Base-by-base conservation (phyloP, 2,329 filamentous ascomycete species). In the Aspergillus alliaceus region DNA sequence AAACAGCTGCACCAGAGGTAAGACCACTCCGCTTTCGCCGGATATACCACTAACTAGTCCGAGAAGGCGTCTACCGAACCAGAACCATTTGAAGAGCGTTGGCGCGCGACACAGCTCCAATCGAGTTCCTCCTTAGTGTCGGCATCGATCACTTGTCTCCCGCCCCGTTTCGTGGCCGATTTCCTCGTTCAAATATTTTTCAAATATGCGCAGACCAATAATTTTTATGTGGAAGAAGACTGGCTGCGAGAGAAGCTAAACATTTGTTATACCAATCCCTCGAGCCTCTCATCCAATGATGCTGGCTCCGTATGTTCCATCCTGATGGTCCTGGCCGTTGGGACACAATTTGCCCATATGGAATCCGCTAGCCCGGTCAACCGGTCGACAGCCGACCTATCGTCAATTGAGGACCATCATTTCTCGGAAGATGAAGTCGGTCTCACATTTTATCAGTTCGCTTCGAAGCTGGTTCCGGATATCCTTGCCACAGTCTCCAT, bases 401-500 rank as follows among this genome's bases (percentile, higher is more conserved):
- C 68, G 0, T 57, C 61, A 5, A 56, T 63, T 7, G 70, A 73
- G 25, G 72, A 73, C 37, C 72, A 72, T 39, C 66, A 71, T 35
- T 74, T 75, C 25, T 80, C 80, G 0, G 81, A 84, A 58, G 80
- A 84, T 53, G 79, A 82, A 24, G 77, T 84, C 1, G 83, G 83
- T 3, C 72, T 83, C 6, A 80, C 80, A 24, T 84, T 85, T 58
- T 85, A 86, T 60, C 80, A 84, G 53, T 80, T 81, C 61, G 82
- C 83, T 0, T 80, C 79, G 25, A 81, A 79, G 60, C 71, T 85
- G 2, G 71, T 85, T 1, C 81, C 83, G 1, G 83, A 85, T 56
- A 79, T 84, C 35, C 84, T 86, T 53, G 81, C 82, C 1, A 78
- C 80, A 6, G 80, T 81, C 0, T 85, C 82, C 2, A 73, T 85